A percentile compares a stretch with the other conserved stretches of the same genome.
Conservation (phyloP, 345 rosid species). For the Clausena lansium region DNA sequence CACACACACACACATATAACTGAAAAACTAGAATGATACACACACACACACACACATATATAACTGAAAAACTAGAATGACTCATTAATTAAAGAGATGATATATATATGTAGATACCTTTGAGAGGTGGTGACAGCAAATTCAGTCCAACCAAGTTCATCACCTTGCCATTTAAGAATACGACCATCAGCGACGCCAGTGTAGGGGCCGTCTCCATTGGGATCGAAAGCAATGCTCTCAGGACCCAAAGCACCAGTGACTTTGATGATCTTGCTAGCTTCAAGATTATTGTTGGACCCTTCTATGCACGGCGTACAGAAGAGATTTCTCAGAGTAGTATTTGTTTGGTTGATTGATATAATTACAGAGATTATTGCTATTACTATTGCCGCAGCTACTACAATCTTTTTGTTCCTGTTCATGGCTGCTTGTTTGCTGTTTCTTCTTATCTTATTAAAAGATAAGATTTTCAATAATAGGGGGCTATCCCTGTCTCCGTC, state of each 20-base stretch:
- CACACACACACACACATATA: too few species aligned
- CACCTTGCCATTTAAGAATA: slow-evolving; percentile 58
- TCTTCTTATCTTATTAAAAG: background rate
- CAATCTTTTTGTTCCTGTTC: slow-evolving; percentile 22
- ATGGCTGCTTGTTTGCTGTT: background rate
- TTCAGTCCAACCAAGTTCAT: slow-evolving; percentile 48
- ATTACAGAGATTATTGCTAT: slow-evolving; percentile 23
- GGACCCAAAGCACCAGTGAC: slow-evolving; percentile 61
- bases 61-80: background rate
- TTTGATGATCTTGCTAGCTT: slow-evolving; percentile 32
- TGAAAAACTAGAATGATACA: too few species aligned
- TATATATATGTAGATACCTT: slow-evolving; percentile 34
- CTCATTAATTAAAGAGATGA: too few species aligned
- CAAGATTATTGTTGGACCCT: slow-evolving; percentile 39
- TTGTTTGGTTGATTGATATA: slow-evolving; percentile 11
- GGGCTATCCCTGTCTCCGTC: too few species aligned
- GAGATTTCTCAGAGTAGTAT: slow-evolving; percentile 12
- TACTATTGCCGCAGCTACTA: slow-evolving; percentile 8
- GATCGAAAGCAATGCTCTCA: slow-evolving; percentile 64
- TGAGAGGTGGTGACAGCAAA: slow-evolving; percentile 54
- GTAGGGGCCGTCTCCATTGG: slow-evolving; percentile 57
- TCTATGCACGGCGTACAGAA: slow-evolving; percentile 38
- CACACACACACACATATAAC: background rate
- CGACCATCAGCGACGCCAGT: slow-evolving; percentile 69
- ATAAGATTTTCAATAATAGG: too few species aligned